Conservation (phyloP, 257 asterid genomes). For the Solanum medicagineum region DNA sequence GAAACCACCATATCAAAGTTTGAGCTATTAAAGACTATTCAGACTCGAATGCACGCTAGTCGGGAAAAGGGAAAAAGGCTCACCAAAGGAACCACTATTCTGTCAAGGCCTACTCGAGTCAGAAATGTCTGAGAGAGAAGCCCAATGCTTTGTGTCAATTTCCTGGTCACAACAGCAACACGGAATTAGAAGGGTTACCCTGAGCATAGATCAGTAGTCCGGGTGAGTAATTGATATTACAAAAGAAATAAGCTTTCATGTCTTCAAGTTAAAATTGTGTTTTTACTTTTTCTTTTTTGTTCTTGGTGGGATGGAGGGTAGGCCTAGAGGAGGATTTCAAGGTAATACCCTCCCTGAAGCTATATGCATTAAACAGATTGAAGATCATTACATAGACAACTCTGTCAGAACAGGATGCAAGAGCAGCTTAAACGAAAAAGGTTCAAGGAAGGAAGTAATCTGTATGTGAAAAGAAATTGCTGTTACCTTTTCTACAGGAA, state of each 20-base stretch:
- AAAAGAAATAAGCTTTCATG: not conserved
- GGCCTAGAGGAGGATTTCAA: not conserved
- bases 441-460: not conserved
- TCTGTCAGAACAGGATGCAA: not conserved
- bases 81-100: conserved; percentile 95
- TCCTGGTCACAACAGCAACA: conserved; percentile 38
- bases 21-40: not conserved
- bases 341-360: not conserved
- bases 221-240: not conserved
- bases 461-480: not conserved
- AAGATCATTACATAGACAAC: not conserved
- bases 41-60: not conserved
- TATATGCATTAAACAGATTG: not conserved
- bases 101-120: conserved; percentile 60
- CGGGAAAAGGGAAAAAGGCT: conserved; percentile 11
- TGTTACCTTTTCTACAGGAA: not conserved
- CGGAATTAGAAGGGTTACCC: not conserved
- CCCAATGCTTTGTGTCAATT: conserved; percentile 79
- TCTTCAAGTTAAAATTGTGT: not conserved
- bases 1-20: not conserved
- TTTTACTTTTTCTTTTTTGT: not conserved
- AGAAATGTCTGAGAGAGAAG: conserved; percentile 87
- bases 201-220: not conserved
- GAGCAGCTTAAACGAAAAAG: not conserved
- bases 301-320: not conserved